Conservation (phyloP, 257 asterid species). For the Fraxinus quadrangulata region DNA sequence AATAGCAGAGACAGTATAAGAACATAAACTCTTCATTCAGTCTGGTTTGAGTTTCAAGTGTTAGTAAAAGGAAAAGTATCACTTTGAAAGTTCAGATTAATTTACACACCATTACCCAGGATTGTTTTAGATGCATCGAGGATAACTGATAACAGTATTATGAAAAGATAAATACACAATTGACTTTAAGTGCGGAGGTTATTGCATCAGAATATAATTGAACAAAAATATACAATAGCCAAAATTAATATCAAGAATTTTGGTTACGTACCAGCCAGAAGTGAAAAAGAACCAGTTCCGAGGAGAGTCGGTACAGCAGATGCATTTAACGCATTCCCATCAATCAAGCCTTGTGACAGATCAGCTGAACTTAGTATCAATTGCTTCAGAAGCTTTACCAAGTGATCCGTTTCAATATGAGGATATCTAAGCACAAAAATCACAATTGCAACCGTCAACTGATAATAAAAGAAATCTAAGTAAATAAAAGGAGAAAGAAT, state of each 20-base stretch:
- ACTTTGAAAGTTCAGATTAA: constrained; percentile 24
- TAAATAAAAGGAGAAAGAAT: constrained; percentile 9
- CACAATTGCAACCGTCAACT: constrained; percentile 25
- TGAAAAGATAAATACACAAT: not conserved
- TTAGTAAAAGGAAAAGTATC: not conserved
- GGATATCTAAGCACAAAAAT: constrained; percentile 61
- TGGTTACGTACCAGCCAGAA: constrained; percentile 60
- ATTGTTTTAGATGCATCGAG: constrained; percentile 7
- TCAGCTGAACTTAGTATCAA: constrained; percentile 59
- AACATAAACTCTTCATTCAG: constrained; percentile 8
- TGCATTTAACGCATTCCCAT: constrained; percentile 61
- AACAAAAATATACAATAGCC: constrained; percentile 2
- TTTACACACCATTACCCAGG: constrained; percentile 2
- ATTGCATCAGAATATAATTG: not conserved
- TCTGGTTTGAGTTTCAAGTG: constrained; percentile 17
- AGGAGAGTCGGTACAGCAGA: constrained; percentile 89
- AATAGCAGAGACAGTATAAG: constrained; percentile 25
- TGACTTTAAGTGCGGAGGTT: not conserved
- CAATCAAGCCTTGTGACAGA: constrained; percentile 51
- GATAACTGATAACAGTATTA: not conserved
- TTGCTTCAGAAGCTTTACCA: constrained; percentile 90
- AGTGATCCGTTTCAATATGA: constrained; percentile 83
- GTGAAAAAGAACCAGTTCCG: constrained; percentile 88
- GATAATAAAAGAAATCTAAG: constrained; percentile 23
- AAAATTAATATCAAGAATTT: constrained; percentile 24